These are phyloP conservation scores for Colletotrichum viniferum DNA, from an alignment of 2,329 filamentous ascomycete species.

Conservation along the genomic window DNA sequence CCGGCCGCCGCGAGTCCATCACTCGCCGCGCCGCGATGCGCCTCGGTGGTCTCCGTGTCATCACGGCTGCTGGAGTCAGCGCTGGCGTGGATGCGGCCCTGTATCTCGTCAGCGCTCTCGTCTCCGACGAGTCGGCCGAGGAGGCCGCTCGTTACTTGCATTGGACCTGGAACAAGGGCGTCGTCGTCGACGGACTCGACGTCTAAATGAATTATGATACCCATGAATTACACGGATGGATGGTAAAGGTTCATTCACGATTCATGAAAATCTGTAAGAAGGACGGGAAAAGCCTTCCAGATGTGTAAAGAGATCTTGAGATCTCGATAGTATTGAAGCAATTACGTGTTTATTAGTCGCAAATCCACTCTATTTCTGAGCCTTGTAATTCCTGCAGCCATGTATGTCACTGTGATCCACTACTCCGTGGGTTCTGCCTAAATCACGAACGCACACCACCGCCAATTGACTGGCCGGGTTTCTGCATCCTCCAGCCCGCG, in stretches of 20 bases:
- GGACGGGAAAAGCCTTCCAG: constrained; percentile 23
- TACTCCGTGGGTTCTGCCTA: background rate
- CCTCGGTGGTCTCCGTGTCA: constrained; percentile 71
- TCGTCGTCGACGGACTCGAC: constrained; percentile 84
- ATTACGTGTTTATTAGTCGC: constrained; percentile 15
- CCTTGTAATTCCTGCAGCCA: background rate
- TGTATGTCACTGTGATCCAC: background rate
- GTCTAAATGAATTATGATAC: constrained; percentile 56
- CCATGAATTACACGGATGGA: constrained; percentile 17
- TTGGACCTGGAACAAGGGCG: constrained; percentile 85
- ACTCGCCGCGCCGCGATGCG: constrained; percentile 78
- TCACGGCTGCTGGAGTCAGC: constrained; percentile 80
- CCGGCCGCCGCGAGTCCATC: constrained; percentile 81
- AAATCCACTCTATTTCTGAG: background rate
- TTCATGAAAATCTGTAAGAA: constrained; percentile 22
- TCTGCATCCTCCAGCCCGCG: background rate
- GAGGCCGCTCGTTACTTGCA: constrained; percentile 79
- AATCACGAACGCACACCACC: background rate
- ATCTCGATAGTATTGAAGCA: constrained; percentile 7
- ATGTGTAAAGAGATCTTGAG: constrained; percentile 12
- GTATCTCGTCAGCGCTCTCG: constrained; percentile 84
- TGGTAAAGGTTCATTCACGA: constrained; percentile 14
- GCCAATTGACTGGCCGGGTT: background rate
- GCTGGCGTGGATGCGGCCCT: constrained; percentile 83
- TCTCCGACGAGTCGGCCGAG: constrained; percentile 75